Conservation (phyloP, 1,284 basidiomycete species). For the Ceratobasidium papillatum region DNA sequence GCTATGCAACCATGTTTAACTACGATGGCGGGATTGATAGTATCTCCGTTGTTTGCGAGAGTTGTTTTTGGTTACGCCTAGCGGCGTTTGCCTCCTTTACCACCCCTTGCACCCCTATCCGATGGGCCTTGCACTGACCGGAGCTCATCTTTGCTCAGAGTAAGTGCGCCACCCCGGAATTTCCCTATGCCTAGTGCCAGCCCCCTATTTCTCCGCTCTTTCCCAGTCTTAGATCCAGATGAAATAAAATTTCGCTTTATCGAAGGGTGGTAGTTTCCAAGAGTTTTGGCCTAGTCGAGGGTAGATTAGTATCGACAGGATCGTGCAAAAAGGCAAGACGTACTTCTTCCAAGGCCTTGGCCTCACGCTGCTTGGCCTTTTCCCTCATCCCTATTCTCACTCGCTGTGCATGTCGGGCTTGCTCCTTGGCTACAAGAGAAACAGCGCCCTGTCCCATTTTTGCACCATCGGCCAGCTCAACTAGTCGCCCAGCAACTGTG, state of each 20-base stretch:
- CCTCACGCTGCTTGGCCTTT: constrained; percentile 28
- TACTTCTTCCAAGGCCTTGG: constrained; percentile 32
- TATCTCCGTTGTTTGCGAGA: neutral
- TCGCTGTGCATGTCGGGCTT: constrained; percentile 18
- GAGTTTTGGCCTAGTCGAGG: constrained; percentile 18
- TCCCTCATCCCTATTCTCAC: constrained; percentile 24
- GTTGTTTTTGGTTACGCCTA: neutral
- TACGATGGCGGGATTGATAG: neutral
- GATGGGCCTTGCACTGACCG: constrained; percentile 17
- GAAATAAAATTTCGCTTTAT: constrained; percentile 25
- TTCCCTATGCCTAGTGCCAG: constrained; percentile 30
- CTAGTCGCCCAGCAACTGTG: constrained; percentile 14
- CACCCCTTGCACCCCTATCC: neutral
- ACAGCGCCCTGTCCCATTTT: constrained; percentile 18
- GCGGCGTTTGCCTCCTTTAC: constrained; percentile 8
- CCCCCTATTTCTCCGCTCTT: constrained; percentile 22
- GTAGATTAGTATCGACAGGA: constrained; percentile 1
- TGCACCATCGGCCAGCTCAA: constrained; percentile 26
- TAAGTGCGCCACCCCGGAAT: constrained; percentile 31
- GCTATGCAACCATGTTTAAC: neutral
- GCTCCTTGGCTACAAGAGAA: constrained; percentile 21
- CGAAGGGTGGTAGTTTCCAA: constrained; percentile 38
- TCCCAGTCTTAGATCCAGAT: neutral
- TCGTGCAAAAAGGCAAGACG: neutral
- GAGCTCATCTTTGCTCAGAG: constrained; percentile 11